A percentile compares a stretch with the other conserved stretches of the same genome.
These are phyloP conservation scores for Dendrostoma leiphaemia DNA, from an alignment of 2,329 filamentous ascomycete genomes.

Conservation along the genomic window DNA sequence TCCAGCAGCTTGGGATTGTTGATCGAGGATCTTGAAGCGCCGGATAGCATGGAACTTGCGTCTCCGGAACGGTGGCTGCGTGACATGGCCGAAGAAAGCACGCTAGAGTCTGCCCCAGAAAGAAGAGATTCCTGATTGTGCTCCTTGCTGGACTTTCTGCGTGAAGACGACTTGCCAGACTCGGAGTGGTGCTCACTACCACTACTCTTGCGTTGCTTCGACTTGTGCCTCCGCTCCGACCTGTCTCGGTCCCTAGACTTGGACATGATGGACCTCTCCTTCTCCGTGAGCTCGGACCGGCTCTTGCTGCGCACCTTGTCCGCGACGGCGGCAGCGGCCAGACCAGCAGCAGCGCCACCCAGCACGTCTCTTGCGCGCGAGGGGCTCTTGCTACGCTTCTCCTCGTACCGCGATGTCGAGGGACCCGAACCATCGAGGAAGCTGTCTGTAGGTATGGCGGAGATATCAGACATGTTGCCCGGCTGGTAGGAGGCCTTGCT, in stretches of 20 bases:
- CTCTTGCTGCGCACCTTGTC: conserved; percentile 42
- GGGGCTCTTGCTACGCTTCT: conserved; percentile 42
- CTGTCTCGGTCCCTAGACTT: conserved; percentile 42
- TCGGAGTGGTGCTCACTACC: conserved; percentile 46
- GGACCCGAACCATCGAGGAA: conserved; percentile 59
- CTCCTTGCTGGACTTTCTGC: conserved; percentile 50
- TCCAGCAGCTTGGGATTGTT: conserved; percentile 90
- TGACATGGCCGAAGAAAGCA: conserved; percentile 52
- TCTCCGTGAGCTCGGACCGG: conserved; percentile 41
- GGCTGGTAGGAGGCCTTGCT: conserved; percentile 60
- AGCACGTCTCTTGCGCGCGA: conserved; percentile 37
- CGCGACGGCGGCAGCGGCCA: conserved; percentile 36
- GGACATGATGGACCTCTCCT: conserved; percentile 23
- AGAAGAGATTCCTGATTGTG: conserved; percentile 48
- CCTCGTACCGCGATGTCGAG: conserved; percentile 30
- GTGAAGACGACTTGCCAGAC: conserved; percentile 44
- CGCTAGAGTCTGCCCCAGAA: conserved; percentile 53
- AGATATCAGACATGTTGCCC: conserved; percentile 78
- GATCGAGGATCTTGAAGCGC: conserved; percentile 66
- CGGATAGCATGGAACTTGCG: conserved; percentile 51
- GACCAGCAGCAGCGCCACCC: conserved; percentile 35
- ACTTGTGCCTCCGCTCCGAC: conserved; percentile 47
- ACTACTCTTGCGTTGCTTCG: conserved; percentile 50
- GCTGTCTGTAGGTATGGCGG: conserved; percentile 65
- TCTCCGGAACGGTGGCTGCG: conserved; percentile 56